These are phyloP conservation scores for Fremontodendron californicum DNA, from an alignment of 345 rosid genomes.

Conservation along the genomic window DNA sequence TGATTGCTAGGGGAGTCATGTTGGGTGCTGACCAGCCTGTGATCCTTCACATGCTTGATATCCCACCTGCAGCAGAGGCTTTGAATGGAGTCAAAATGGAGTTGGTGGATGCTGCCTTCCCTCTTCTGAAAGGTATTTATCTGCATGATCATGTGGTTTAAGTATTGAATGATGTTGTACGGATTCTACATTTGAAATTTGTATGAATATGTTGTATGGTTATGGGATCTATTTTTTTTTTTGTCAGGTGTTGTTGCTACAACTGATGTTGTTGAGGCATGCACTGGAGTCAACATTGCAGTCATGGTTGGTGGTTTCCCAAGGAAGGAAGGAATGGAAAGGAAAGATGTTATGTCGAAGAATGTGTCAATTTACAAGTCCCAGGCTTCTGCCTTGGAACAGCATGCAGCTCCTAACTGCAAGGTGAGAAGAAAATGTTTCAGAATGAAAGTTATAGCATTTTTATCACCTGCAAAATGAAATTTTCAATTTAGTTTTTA, in stretches of 20 bases:
- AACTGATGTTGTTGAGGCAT: slow-evolving; percentile 88
- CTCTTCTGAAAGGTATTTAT: slow-evolving; percentile 78
- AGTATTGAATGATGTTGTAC: not conserved
- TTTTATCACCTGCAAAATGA: not conserved
- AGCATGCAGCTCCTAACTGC: slow-evolving; percentile 91
- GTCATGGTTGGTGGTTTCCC: slow-evolving; percentile 99
- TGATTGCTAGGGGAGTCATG: slow-evolving; percentile 98
- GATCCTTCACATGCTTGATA: slow-evolving; percentile 97
- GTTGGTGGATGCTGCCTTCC: slow-evolving; percentile 91
- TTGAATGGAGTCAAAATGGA: slow-evolving; percentile 97
- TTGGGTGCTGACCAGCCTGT: slow-evolving; percentile 97
- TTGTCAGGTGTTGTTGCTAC: slow-evolving; percentile 89
- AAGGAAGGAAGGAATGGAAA: slow-evolving; percentile 98
- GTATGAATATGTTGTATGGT: not conserved
- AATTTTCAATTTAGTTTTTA: not conserved
- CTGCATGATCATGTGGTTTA: not conserved
- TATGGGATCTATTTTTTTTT: slow-evolving; percentile 13
- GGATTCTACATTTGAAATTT: not conserved
- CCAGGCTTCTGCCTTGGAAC: slow-evolving; percentile 93
- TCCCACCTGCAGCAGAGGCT: slow-evolving; percentile 96
- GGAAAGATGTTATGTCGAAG: slow-evolving; percentile 96
- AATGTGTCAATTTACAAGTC: slow-evolving; percentile 94
- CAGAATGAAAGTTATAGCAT: not conserved
- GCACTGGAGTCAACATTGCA: slow-evolving; percentile 84
- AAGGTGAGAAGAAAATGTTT: slow-evolving; percentile 47